These are phyloP conservation scores for Rhododendron ferrugineum DNA, from an alignment of 148 eudicot species.

Conservation along the genomic window DNA sequence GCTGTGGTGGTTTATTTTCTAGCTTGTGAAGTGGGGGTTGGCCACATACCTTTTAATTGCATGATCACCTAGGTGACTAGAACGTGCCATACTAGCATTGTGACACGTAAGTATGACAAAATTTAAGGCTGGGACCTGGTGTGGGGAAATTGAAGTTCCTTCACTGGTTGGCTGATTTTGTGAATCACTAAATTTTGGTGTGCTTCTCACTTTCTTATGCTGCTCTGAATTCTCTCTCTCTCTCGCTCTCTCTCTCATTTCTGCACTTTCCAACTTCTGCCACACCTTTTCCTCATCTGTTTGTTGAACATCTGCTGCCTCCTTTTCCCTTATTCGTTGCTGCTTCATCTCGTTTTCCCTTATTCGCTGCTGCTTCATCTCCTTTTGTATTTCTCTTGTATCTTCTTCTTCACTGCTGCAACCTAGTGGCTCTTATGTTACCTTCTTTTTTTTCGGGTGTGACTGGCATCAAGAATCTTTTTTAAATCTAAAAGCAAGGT, in stretches of 20 bases:
- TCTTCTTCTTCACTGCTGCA: background rate
- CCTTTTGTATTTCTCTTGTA: background rate
- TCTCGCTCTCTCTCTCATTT: background rate
- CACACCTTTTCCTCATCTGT: background rate
- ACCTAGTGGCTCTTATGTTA: background rate
- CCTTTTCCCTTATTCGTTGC: background rate
- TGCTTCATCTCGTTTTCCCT: background rate
- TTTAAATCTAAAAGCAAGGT: background rate
- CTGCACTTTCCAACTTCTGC: background rate
- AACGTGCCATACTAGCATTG: background rate
- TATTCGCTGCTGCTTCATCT: background rate
- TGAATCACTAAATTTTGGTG: background rate
- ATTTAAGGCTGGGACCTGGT: background rate
- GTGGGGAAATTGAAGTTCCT: background rate
- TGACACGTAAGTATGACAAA: background rate
- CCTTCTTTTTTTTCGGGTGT: background rate
- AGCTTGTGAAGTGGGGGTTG: background rate
- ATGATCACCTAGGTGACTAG: background rate
- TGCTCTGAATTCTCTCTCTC: background rate
- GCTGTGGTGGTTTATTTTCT: background rate
- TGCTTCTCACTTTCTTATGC: background rate
- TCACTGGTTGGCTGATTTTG: background rate
- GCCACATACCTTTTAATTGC: background rate
- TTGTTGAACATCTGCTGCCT: background rate
- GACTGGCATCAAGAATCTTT: background rate